Conservation (phyloP, 75 land plant species). For the Pinus taeda region DNA sequence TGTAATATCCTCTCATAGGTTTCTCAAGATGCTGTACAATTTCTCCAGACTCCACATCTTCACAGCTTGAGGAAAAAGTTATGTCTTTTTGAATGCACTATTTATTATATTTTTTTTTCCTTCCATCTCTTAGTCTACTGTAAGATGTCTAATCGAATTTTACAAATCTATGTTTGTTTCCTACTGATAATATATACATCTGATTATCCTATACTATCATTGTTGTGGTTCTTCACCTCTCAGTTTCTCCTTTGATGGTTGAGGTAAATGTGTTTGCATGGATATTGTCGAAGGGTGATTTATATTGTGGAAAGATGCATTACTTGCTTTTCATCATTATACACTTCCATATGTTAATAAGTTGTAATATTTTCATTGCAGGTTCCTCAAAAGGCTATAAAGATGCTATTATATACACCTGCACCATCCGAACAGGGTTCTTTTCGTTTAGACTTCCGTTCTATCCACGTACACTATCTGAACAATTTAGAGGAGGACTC, state of each 20-base stretch:
- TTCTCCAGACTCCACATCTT: no score
- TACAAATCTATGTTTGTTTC: no score
- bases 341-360: not conserved
- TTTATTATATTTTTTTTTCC: no score
- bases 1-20: no score
- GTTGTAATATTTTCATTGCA: constrained; percentile 18
- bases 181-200: no score
- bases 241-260: not conserved
- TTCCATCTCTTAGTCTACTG: no score
- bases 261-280: not conserved
- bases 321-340: not conserved
- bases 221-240: not conserved
- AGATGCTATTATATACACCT: constrained; percentile 47
- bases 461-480: constrained; percentile 79
- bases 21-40: no score
- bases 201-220: not conserved
- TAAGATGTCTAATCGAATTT: no score
- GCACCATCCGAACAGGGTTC: constrained; percentile 55
- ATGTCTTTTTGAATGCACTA: no score
- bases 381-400: constrained; percentile 62
- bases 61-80: no score
- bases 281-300: not conserved
- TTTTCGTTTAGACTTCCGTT: constrained; percentile 89
- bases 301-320: not conserved
- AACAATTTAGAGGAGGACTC: constrained; percentile 92